Evolutionary conservation across 768 basidiomycete genomes (phyloP).

Genomic region (Mrakia hoshinonis): DNA sequence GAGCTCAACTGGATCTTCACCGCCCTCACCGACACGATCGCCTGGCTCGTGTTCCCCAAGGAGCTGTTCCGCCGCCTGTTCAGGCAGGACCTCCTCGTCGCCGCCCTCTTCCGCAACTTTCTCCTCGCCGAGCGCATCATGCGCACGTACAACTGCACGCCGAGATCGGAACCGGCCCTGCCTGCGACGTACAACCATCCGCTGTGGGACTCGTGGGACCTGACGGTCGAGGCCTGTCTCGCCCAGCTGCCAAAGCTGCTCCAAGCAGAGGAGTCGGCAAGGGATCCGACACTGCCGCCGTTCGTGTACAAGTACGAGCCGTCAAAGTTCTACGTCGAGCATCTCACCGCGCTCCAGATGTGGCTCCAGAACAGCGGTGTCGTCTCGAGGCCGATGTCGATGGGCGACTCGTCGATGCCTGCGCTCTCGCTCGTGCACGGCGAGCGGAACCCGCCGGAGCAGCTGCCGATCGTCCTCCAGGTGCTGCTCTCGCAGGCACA

Average conservation of each 20-base stretch:
- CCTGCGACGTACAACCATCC: conserved; percentile 95
- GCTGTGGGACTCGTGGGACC: conserved; percentile 95
- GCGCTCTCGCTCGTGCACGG: conserved; percentile 19
- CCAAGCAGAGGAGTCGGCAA: conserved; percentile 38
- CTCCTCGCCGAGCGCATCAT: conserved; percentile 93
- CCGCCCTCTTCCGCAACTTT: conserved; percentile 94
- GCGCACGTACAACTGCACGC: conserved; percentile 95
- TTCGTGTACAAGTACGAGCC: conserved; percentile 60
- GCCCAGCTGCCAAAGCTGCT: conserved; percentile 84
- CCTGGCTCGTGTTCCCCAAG: conserved; percentile 92
- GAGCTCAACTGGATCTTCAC: conserved; percentile 99
- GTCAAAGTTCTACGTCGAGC: conserved; percentile 89
- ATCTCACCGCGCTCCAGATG: conserved; percentile 92
- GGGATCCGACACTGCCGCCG: conserved; percentile 45
- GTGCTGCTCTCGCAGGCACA: conserved; percentile 94
- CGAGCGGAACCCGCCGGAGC: conserved; percentile 66
- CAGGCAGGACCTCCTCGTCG: conserved; percentile 88
- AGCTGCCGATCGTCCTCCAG: conserved; percentile 94
- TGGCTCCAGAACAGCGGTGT: conserved; percentile 85
- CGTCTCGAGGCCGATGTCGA: conserved; percentile 28
- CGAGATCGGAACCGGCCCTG: conserved; percentile 81
- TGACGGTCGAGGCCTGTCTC: conserved; percentile 87
- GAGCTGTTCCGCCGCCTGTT: conserved; percentile 90
- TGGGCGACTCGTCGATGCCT: conserved; percentile 3
- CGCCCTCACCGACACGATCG: conserved; percentile 96